phyloP scores from a whole-genome alignment of 1,284 basidiomycete species.

The Apiotrichum montevideense region DNA sequence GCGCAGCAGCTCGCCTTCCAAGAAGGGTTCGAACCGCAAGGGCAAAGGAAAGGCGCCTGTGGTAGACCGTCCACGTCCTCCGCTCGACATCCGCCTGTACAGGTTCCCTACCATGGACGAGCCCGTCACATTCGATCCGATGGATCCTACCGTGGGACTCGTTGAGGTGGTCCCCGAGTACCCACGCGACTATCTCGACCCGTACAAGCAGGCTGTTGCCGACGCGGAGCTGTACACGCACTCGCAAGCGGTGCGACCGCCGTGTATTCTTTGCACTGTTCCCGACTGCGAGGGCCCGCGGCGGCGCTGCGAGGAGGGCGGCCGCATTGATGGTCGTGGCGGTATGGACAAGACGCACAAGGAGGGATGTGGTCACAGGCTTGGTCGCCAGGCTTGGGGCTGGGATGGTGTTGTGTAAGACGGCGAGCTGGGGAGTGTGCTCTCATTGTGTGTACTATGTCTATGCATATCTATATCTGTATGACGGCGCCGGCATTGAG shows the following conservation, averaged over 20 bases:
- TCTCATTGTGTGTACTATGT: too few relatives aligned
- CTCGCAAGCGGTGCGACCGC: slow-evolving; percentile 23
- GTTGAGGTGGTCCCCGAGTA: slow-evolving; percentile 21
- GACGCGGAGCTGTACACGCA: slow-evolving; percentile 34
- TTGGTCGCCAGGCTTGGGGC: slow-evolving; percentile 41
- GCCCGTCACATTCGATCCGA: slow-evolving; percentile 10
- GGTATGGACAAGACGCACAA: slow-evolving; percentile 37
- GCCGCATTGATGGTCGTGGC: slow-evolving; percentile 41
- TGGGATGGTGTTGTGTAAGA: slow-evolving; percentile 24
- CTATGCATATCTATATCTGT: too few relatives aligned
- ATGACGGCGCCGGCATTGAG: too few relatives aligned
- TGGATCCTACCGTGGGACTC: slow-evolving; percentile 33
- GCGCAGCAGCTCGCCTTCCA: background rate
- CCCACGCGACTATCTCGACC: slow-evolving; percentile 26
- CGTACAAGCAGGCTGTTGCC: slow-evolving; percentile 27
- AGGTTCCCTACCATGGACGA: slow-evolving; percentile 37
- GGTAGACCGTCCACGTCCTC: slow-evolving; percentile 27
- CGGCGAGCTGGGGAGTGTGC: too few relatives aligned
- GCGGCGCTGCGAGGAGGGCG: slow-evolving; percentile 41
- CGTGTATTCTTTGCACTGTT: slow-evolving; percentile 39
- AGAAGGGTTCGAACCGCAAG: background rate
- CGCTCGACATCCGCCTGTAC: slow-evolving; percentile 38
- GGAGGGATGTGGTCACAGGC: slow-evolving; percentile 41
- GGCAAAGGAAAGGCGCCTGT: slow-evolving; percentile 26
- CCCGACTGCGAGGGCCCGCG: slow-evolving; percentile 45